Base-by-base conservation (phyloP, 768 basidiomycete species). In the Termitomyces heimii region DNA sequence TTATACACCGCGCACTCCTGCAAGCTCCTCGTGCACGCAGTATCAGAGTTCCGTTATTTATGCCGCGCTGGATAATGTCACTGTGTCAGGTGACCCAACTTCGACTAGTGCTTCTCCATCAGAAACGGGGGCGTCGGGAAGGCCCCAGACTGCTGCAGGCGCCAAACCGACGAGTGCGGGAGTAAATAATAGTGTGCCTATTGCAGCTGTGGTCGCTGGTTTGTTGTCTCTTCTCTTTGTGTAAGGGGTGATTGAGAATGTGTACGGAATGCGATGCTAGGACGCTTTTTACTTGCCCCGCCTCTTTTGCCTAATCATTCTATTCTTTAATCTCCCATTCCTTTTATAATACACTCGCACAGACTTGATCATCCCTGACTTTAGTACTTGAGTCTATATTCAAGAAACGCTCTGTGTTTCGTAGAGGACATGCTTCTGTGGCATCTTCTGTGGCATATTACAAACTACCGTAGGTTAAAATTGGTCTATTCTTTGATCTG, bases 1-100 rank as follows among this genome's bases (percentile, higher is more conserved):
- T 14, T 82, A 79, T 63, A 64, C 69, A 10, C 67, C 77, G 18
- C 64, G 67, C 20, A 64, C 78, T 5, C 79, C 80, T 4, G 65
- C 72, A 20, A 71, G 70, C 34, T 73, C 71, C 51, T 70, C 70
- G 54, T 81, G 79, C 65, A 54, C 56, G 1, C 20, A 49, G 47
- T 55, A 62, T 47, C 55, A 50, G 43, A 62, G 61, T 37, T 56
- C 59, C 9, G 57, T 43, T 18, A 46, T 64, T 16, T 64, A 56
- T 59, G 59, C 61, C 9, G 63, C 63, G 24, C 40, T 60, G 34
- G 52, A 57, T 31, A 60, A 43, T 37, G 60, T 63, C 24, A 63
- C 62, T 26, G 57, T 55, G 13, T 29, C 62, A 34, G 62, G 54
- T n/a, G 62, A 63, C 20, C 16, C 34, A 24, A 52, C 35, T 22